Conservation (phyloP, 352 stramenopile species). For the Phytophthora tubulina region DNA sequence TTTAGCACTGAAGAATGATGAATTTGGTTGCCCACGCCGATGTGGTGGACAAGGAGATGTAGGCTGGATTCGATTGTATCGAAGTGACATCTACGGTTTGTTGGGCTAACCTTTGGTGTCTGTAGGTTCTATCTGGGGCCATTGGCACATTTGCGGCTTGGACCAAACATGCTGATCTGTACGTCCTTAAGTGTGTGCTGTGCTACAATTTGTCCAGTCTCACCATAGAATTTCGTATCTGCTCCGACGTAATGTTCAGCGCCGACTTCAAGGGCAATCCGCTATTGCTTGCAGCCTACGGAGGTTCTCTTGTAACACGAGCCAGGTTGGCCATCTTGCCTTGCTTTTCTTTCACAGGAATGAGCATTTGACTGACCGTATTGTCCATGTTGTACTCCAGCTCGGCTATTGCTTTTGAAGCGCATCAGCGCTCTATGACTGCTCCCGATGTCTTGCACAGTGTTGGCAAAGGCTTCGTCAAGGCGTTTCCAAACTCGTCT, state of each 20-base stretch:
- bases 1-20: slow-evolving; percentile 63
- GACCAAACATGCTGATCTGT: slow-evolving; percentile 60
- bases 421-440: slow-evolving; percentile 83
- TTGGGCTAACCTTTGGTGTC: slow-evolving; percentile 5
- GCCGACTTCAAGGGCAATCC: slow-evolving; percentile 54
- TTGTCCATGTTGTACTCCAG: slow-evolving; percentile 36
- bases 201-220: neutral
- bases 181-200: slow-evolving; percentile 17
- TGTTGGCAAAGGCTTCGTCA: slow-evolving; percentile 68
- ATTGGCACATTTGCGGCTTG: slow-evolving; percentile 86
- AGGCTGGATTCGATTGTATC: slow-evolving; percentile 9
- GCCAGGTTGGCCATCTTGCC: slow-evolving; percentile 53
- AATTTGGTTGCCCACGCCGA: slow-evolving; percentile 81
- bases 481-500: slow-evolving; percentile 49
- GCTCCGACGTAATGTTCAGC: slow-evolving; percentile 15
- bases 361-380: slow-evolving; percentile 7
- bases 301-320: slow-evolving; percentile 83
- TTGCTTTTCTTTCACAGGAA: neutral
- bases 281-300: slow-evolving; percentile 77
- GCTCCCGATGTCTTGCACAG: slow-evolving; percentile 82
- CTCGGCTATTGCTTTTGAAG: slow-evolving; percentile 68
- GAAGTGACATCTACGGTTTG: neutral
- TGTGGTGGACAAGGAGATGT: slow-evolving; percentile 95
- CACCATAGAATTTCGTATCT: neutral
- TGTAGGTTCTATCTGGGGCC: slow-evolving; percentile 82